Evolutionary conservation across 257 asterid genomes (phyloP).

Genomic region (Gynochthodes officinalis): DNA sequence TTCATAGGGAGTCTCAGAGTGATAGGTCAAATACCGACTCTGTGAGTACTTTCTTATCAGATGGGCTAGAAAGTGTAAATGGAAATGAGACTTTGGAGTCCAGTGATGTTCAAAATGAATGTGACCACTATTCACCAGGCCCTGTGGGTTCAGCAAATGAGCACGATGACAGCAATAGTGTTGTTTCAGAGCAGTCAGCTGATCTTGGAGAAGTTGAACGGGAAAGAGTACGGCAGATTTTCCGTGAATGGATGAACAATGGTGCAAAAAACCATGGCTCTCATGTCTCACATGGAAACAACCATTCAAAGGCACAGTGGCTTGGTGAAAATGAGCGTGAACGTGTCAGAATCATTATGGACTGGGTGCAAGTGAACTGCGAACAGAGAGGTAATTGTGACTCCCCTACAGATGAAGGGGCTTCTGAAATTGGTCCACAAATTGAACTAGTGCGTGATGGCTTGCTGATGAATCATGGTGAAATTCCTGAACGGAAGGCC

Average conservation of each 20-base stretch:
- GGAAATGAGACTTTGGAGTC: conserved; percentile 32
- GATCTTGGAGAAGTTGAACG: conserved; percentile 76
- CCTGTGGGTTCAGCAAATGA: conserved; percentile 34
- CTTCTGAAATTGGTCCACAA: conserved; percentile 42
- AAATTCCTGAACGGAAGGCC: conserved; percentile 47
- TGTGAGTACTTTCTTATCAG: conserved; percentile 29
- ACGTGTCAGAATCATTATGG: conserved; percentile 57
- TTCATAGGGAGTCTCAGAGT: conserved; percentile 43
- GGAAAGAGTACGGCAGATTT: conserved; percentile 71
- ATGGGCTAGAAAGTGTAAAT: conserved; percentile 39
- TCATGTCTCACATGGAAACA: conserved; percentile 26
- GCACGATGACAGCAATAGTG: conserved; percentile 49
- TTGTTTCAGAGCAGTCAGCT: conserved; percentile 54
- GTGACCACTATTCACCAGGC: conserved; percentile 27
- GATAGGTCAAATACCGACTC: conserved; percentile 27
- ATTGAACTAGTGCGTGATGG: conserved; percentile 51
- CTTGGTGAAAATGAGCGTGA: conserved; percentile 51
- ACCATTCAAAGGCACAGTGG: conserved; percentile 36
- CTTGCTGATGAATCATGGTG: conserved; percentile 28
- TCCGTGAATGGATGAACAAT: conserved; percentile 68
- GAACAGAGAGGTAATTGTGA: conserved; percentile 37
- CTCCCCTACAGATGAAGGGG: conserved; percentile 42
- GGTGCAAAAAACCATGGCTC: conserved; percentile 42
- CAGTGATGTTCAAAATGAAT: conserved; percentile 35
- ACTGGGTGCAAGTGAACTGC: conserved; percentile 45